Base-by-base conservation (phyloP, 495 filamentous ascomycete species). In the Podospora comata region DNA sequence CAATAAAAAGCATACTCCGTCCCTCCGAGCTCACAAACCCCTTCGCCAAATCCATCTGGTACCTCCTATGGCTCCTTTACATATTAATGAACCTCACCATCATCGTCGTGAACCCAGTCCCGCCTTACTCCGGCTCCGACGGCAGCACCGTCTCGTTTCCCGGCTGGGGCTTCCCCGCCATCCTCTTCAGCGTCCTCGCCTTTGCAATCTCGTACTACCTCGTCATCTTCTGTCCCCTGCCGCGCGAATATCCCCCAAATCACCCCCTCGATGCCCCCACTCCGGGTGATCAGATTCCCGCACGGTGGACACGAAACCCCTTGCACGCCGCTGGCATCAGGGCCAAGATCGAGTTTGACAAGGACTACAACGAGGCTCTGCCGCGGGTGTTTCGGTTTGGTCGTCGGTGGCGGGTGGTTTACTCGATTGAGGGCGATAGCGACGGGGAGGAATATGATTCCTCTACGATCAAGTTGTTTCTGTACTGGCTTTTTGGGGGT, bases 401-500 rank as follows among this genome's bases (percentile, higher is more conserved):
- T 18, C 23, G 59, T 7, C 23, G 59, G 11, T 61, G 59, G 59
- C 5, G 23, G 6, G 27, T 61, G 19, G 32, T 61, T 9, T 61
- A 61, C 59, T 61, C 23, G 6, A 19, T 61, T 11, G 19, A 19
- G 32, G 59, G 59, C 9, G 59, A 61, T 9, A 3, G 27, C 9
- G 23, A 27, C 27, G 26, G 18, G 18, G 27, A n/a, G 0, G 59
- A 61, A 18, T 4, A 19, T 32, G 59, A 20, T 59, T 9, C 56
- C 26, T 34, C 59, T 19, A 61, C 7, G 13, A 61, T 15, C 11
- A 32, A 32, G 18, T 9, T 30, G 27, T 61, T 32, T 61, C 4
- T 61, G 1, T 61, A 61, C 27, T 61, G 59, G 59, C 13, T 61
- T 18, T 61, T 61, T 61, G 59, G 59, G 7, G 59, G 59, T 11